phyloP scores from a whole-genome alignment of 169 alveolate genomes.

The Neospora caninum region DNA sequence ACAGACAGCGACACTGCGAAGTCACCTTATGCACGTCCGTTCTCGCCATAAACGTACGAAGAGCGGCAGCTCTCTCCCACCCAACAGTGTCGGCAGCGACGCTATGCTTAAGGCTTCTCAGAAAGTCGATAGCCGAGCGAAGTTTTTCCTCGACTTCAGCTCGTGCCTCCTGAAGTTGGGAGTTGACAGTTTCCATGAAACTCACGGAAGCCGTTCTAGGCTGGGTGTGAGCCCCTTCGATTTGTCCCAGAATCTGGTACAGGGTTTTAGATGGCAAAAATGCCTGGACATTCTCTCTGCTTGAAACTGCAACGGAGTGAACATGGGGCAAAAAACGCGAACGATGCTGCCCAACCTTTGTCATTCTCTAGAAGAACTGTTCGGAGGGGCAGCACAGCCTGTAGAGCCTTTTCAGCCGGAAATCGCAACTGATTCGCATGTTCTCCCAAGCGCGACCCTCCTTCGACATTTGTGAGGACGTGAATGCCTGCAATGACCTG shows the following conservation, averaged over 20 bases:
- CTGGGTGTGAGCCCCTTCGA: background rate
- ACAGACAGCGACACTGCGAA: background rate
- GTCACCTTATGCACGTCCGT: background rate
- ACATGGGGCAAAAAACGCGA: background rate
- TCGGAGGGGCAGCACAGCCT: background rate
- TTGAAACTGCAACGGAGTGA: background rate
- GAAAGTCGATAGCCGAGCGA: background rate
- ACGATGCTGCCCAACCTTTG: background rate
- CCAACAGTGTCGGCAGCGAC: background rate
- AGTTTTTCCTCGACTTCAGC: background rate
- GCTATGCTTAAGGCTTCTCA: background rate
- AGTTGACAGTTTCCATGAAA: background rate
- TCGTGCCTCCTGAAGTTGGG: conserved; percentile 8
- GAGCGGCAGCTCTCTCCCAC: conserved; percentile 21
- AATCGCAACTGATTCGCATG: background rate
- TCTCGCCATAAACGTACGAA: background rate
- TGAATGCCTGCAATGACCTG: conserved; percentile 20
- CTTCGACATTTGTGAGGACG: conserved; percentile 2
- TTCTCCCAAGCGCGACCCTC: background rate
- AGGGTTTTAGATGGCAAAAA: background rate
- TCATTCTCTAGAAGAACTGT: background rate
- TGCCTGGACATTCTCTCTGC: background rate
- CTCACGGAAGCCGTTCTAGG: background rate
- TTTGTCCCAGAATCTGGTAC: background rate
- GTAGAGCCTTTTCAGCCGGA: background rate